Percentiles rank a stretch among this genome's conserved stretches.
Evolutionary conservation across 495 filamentous ascomycete species (phyloP).

Genomic region (Darksidea phi): DNA sequence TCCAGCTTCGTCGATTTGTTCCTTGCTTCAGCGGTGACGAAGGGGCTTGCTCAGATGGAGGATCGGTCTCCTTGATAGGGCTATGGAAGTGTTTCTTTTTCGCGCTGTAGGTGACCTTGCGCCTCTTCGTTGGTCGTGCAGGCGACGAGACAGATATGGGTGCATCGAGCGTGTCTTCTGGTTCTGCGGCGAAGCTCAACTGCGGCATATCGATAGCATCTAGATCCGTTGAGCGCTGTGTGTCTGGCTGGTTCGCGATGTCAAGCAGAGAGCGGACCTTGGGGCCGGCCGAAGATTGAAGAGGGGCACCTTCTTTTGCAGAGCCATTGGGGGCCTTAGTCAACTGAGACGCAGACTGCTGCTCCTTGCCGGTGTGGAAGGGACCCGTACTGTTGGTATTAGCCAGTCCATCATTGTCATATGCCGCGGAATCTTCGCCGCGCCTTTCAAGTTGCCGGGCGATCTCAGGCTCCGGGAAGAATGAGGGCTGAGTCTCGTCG

Average conservation of each 20-base stretch:
- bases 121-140: conserved; percentile 20
- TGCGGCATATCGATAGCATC: conserved; percentile 29
- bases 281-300: neutral
- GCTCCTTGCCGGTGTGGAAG: conserved; percentile 22
- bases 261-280: conserved; percentile 35
- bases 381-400: conserved; percentile 17
- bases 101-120: conserved; percentile 23
- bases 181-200: conserved; percentile 16
- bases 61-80: neutral
- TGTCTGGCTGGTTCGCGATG: conserved; percentile 41
- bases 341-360: conserved; percentile 1
- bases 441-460: neutral
- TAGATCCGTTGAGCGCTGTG: conserved; percentile 31
- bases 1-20: neutral
- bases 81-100: conserved; percentile 9
- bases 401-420: neutral
- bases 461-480: neutral
- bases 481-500: conserved; percentile 22
- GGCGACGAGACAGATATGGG: conserved; percentile 7
- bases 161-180: conserved; percentile 6
- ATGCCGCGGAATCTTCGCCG: neutral
- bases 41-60: conserved; percentile 1
- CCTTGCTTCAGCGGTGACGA: conserved; percentile 11
- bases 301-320: neutral
- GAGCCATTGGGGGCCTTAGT: neutral